Evolutionary conservation across 2,329 filamentous ascomycete genomes (phyloP).

Genomic region (Stagonosporopsis vannaccii): DNA sequence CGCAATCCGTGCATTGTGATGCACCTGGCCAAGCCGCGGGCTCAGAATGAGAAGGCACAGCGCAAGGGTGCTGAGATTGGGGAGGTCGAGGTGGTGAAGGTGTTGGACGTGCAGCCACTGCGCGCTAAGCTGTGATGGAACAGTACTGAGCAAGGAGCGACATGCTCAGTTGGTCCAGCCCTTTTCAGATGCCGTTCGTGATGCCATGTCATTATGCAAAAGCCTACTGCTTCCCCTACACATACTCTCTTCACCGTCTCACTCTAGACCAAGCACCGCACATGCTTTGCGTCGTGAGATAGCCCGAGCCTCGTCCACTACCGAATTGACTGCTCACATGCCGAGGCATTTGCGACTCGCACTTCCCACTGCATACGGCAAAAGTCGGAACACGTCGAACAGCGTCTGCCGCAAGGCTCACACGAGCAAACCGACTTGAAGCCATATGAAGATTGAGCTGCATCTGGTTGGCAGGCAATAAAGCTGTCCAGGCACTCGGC

Average conservation of each 20-base stretch:
- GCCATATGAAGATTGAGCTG: constrained; percentile 2
- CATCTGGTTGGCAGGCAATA: constrained; percentile 18
- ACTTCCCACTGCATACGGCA: constrained; percentile 9
- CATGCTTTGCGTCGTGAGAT: neutral
- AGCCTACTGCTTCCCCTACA: neutral
- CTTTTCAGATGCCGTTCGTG: neutral
- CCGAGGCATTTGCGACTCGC: constrained; percentile 20
- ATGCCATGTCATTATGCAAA: neutral
- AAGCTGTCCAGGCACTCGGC: constrained; percentile 9
- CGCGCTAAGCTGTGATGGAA: constrained; percentile 13
- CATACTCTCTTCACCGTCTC: neutral
- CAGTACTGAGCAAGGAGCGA: neutral
- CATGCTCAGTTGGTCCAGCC: neutral
- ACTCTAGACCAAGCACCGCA: neutral
- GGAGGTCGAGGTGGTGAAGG: neutral
- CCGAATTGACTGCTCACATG: constrained; percentile 7
- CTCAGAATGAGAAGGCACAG: neutral
- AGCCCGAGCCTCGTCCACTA: constrained; percentile 1
- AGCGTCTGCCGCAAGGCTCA: neutral
- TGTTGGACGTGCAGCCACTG: constrained; percentile 12
- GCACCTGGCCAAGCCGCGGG: constrained; percentile 18
- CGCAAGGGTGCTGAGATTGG: neutral
- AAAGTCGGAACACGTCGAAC: constrained; percentile 19
- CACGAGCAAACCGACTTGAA: constrained; percentile 11
- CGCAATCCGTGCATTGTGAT: constrained; percentile 24